These are phyloP conservation scores for Saccharum officinarum DNA, from an alignment of 176 grass and related monocot species.

Conservation along the genomic window DNA sequence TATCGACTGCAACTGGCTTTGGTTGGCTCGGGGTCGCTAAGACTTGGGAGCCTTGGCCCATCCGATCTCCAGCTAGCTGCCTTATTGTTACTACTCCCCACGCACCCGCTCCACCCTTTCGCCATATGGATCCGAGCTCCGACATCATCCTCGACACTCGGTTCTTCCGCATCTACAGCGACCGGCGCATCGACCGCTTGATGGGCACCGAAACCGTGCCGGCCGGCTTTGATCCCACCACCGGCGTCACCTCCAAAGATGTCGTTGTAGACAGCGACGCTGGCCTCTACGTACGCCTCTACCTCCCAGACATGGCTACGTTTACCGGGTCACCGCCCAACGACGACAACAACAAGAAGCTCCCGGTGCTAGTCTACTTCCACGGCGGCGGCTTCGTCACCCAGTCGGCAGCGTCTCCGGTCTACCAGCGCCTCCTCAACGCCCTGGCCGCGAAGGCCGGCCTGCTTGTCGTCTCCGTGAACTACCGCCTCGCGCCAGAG, in stretches of 20 bases:
- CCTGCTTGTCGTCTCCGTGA: conserved; percentile 45
- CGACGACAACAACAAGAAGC: background rate
- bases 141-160: background rate
- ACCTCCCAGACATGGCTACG: background rate
- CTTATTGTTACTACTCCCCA: no score
- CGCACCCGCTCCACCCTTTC: background rate
- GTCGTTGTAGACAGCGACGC: background rate
- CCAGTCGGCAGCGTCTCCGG: conserved; percentile 10
- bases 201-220: background rate
- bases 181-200: background rate
- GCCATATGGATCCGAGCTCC: conserved; percentile 13
- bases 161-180: background rate
- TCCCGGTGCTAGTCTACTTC: conserved; percentile 19
- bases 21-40: no score
- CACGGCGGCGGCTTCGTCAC: conserved; percentile 51
- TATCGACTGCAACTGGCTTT: no score
- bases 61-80: background rate
- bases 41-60: no score
- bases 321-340: background rate
- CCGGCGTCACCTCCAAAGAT: background rate
- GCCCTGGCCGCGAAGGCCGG: conserved; percentile 28
- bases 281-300: conserved; percentile 9
- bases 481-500: conserved; percentile 76
- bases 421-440: conserved; percentile 36
- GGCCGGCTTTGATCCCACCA: background rate